Evolutionary conservation across 1,284 basidiomycete genomes (phyloP), one percentile per base, ranked within the genome.

Genomic region (Vanrija pseudolonga): DNA sequence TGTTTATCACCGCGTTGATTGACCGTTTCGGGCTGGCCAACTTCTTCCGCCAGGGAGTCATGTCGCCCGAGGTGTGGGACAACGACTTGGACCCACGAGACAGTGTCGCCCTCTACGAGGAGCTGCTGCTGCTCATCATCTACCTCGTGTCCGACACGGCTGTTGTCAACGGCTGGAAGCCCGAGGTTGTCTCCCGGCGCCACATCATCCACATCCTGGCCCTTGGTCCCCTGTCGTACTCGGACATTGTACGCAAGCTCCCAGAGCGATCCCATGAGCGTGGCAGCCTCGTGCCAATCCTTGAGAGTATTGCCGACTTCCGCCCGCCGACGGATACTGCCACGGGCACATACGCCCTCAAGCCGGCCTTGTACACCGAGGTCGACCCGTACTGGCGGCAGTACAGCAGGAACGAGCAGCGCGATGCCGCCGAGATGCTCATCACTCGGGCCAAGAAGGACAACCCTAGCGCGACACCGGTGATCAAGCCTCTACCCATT

Each of bases 311-410:
- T 4, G 86, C 93, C 5, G 84, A 83, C 60, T 96, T 95, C 81
- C 85, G 85, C 41, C 79, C 86, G 0, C 94, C 94, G 0, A 73
- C 74, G 9, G 72, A 74, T 39, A 80, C 84, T 2, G 92, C 96
- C 63, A 82, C 83, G 1, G 96, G 96, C 1, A 80, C 85, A 37
- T 98, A 97, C 77, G 87, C 93, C 64, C 82, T 98, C 56, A 88
- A 87, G 68, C 84, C 91, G 28, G 89, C 89, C 64, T 81, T 80
- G 24, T 93, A 85, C 70, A 86, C 86, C 59, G 88, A 97, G 62
- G 87, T 98, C 60, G 89, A 98, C 67, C 93, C 94, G 0, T 96
- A 93, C 79, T 98, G 95, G 80, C 90, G 88, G 71, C 93, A 98
- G 69, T 98, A 96, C 76, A 88, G 90, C 12, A 83, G 94, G 28